Percentiles rank a stretch among this genome's conserved stretches.
Evolutionary conservation across 2,329 filamentous ascomycete genomes (phyloP).

Genomic region (Pestalotiopsis sp.): DNA sequence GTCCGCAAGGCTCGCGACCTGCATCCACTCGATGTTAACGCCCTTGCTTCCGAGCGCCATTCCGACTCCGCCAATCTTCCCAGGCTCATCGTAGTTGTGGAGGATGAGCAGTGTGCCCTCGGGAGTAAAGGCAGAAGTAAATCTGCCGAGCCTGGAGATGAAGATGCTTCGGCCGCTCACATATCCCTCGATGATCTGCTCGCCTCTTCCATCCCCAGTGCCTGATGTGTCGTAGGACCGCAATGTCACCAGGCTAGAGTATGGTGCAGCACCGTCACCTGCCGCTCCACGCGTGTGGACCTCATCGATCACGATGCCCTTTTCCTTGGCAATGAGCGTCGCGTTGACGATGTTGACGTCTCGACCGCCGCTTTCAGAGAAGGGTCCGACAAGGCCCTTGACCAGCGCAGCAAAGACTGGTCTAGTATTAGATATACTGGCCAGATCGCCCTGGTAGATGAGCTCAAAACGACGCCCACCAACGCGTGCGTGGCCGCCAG

Average conservation of each 20-base stretch:
- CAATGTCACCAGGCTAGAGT: constrained; percentile 73
- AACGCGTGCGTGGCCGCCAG: constrained; percentile 41
- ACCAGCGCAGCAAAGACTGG: constrained; percentile 79
- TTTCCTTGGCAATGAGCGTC: constrained; percentile 73
- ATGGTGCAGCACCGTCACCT: constrained; percentile 52
- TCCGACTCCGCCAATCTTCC: constrained; percentile 82
- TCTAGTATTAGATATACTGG: constrained; percentile 72
- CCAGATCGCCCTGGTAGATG: constrained; percentile 76
- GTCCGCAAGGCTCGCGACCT: constrained; percentile 58
- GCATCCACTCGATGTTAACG: constrained; percentile 83
- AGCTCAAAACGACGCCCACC: constrained; percentile 75
- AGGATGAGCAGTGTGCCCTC: constrained; percentile 77
- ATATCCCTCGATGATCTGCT: constrained; percentile 65
- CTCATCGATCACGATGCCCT: constrained; percentile 78
- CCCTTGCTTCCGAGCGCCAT: constrained; percentile 68
- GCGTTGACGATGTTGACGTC: constrained; percentile 87
- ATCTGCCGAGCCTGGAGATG: constrained; percentile 75
- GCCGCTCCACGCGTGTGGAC: constrained; percentile 65
- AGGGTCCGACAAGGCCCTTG: constrained; percentile 73
- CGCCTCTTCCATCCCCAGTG: background rate
- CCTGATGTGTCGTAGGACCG: constrained; percentile 49
- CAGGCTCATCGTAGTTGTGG: constrained; percentile 79
- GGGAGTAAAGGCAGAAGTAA: constrained; percentile 73
- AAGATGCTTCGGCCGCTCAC: constrained; percentile 65
- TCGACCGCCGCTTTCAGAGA: constrained; percentile 66